A percentile compares a stretch with the other conserved stretches of the same genome.
Evolutionary conservation across 2,329 filamentous ascomycete species (phyloP).

Genomic region (Hymenoscyphus linearis): DNA sequence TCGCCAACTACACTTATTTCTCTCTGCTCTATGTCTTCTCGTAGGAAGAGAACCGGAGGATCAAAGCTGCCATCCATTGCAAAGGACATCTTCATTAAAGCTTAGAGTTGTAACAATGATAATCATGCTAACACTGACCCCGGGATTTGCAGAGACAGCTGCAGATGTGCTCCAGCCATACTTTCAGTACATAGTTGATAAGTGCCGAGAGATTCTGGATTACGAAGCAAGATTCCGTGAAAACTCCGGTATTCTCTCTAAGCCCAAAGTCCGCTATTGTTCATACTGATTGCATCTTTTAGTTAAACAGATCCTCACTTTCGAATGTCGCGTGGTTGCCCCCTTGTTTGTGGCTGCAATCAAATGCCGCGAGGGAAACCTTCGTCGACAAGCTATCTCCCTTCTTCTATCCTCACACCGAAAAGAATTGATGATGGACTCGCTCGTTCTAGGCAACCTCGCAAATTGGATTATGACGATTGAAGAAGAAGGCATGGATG

Average conservation of each 20-base stretch:
- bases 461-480: constrained; percentile 24
- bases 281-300: not conserved
- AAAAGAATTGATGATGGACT: constrained; percentile 63
- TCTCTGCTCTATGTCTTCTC: constrained; percentile 27
- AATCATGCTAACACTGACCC: constrained; percentile 11
- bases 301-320: constrained; percentile 17
- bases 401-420: constrained; percentile 54
- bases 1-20: constrained; percentile 10
- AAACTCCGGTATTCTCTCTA: not conserved
- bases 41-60: constrained; percentile 46
- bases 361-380: constrained; percentile 53
- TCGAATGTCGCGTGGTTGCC: constrained; percentile 46
- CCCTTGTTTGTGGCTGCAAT: constrained; percentile 60
- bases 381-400: constrained; percentile 55
- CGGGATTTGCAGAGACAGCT: constrained; percentile 14
- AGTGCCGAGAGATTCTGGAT: constrained; percentile 45
- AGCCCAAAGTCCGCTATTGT: not conserved
- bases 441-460: constrained; percentile 18
- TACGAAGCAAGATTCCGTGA: constrained; percentile 14
- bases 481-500: constrained; percentile 22
- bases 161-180: constrained; percentile 35
- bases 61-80: constrained; percentile 33
- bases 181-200: constrained; percentile 48
- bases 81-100: constrained; percentile 11
- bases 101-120: constrained; percentile 9